Evolutionary conservation across 371 early-diverging fungal species (phyloP), one percentile per base, ranked within the genome.

Genomic region (Mortierella polycephala): DNA sequence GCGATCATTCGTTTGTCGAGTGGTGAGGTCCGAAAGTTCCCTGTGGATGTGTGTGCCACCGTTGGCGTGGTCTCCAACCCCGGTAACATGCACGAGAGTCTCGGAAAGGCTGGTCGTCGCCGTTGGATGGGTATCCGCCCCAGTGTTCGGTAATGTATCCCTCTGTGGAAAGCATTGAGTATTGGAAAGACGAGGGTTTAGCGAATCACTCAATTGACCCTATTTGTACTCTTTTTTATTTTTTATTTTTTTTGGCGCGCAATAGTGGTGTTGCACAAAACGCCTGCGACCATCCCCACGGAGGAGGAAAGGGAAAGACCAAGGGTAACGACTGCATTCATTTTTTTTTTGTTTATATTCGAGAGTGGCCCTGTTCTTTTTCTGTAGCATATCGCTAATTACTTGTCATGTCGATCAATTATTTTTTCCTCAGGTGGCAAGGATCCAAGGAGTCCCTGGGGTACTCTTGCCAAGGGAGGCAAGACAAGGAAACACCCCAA

Each of bases 211-310:
- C 44, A 16, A 9, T 57, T 56, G n/a, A 21, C 51, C 37, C 40
- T 45, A 49, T 46, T 44, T 41, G 13, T 57, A 14, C 11, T 42
- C 18, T 49, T 9, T 14, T 44, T 45, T 41, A 12, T 49, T 7
- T 47, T 59, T 58, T 55, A 0, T 63, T 52, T 60, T n/a, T 44
- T 55, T 37, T 60, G 20, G n/a, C 45, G 16, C n/a, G 20, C 54
- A 10, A 8, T 41, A 23, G 80, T 89, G 97, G 98, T 95, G 96
- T 98, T 83, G 99, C 99, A 50, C 97, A 97, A 98, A 99, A 98
- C 87, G 94, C 98, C n/a, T 87, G 89, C 61, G 98, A 99, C 86
- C 99, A 99, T 88, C 97, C 98, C 64, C 98, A 98, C 84, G 99
- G 99, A 86, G 99, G 99, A 90, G 99, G 99, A 89, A 90, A 94